Base-by-base conservation (phyloP, 225 moss, liverwort and hornwort species). In the Marchantia paleacea region DNA sequence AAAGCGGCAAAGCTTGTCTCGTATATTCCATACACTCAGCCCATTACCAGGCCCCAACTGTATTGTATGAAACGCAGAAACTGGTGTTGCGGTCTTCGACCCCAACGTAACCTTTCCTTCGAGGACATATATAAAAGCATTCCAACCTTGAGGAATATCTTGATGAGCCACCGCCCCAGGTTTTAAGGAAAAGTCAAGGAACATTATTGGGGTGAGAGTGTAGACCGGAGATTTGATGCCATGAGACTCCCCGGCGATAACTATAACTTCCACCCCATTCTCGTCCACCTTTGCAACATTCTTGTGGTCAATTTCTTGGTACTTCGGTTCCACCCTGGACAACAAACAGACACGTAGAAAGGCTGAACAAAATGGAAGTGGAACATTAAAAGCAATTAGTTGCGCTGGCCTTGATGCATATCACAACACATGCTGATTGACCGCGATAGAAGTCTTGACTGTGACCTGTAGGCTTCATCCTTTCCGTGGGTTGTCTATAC, bases 181-280 rank as follows among this genome's bases (percentile, higher is more conserved):
- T 55, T 94, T 86, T 19, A 96, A 53, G 47, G 89, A 86, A 67
- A 96, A 94, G 74, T 96, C 90, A 49, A 96, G 79, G 79, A 89
- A 96, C 89, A 94, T 89, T 51, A 89, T 94, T 22, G 94, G 92
- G 16, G 96, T 94, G 30, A 90, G 86, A 18, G 96, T 96, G 76
- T 90, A 94, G 10, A 94, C 92, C 0, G 92, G 88, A 12, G 96
- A 94, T 82, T 90, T 91, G 50, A 82, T 75, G 13, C 91, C 92
- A 18, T 87, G 87, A 19, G 92, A 92, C 78, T 96, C 94, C 31
- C 96, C 94, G 47, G 94, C 94, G 12, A 96, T 94, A 14, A 94
- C 81, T 22, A 87, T 81, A 3, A 96, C 96, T 73, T 78, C 88
- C 54, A 94, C 92, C 13, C 94, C 94, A 73, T 91, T 89, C 79